These are phyloP conservation scores for Endothia cerciana DNA, from an alignment of 2,329 filamentous ascomycete species.

Conservation along the genomic window DNA sequence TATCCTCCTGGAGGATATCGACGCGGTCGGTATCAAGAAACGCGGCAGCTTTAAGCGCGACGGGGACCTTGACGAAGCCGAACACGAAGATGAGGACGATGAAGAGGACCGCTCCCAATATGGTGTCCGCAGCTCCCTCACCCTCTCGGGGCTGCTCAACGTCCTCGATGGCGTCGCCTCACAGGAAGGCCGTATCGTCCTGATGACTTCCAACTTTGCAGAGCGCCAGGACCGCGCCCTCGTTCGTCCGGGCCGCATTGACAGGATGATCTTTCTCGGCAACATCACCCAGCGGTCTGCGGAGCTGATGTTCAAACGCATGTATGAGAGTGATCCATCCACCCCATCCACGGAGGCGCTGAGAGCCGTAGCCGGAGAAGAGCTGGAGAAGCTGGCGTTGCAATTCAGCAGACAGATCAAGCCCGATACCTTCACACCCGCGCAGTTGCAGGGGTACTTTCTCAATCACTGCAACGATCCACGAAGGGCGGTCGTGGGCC, in stretches of 20 bases:
- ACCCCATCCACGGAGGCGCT: constrained; percentile 5
- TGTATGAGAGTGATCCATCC: constrained; percentile 45
- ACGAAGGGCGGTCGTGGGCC: constrained; percentile 39
- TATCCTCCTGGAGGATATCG: constrained; percentile 77
- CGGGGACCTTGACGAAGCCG: constrained; percentile 9
- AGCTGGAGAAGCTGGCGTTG: constrained; percentile 51
- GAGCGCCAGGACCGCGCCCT: constrained; percentile 65
- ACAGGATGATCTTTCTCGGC: constrained; percentile 62
- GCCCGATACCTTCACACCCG: constrained; percentile 50
- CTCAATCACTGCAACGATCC: constrained; percentile 48
- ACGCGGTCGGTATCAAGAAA: constrained; percentile 57
- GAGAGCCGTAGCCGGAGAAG: constrained; percentile 30
- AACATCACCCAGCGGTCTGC: constrained; percentile 49
- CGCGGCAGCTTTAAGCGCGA: constrained; percentile 56
- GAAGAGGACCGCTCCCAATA: constrained; percentile 30
- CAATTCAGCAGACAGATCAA: constrained; percentile 59
- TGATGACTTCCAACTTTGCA: constrained; percentile 69
- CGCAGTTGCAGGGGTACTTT: constrained; percentile 54
- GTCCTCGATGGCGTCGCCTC: constrained; percentile 75
- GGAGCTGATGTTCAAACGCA: constrained; percentile 51
- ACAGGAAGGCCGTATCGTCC: constrained; percentile 64
- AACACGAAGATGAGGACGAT: constrained; percentile 24
- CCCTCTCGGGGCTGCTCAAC: constrained; percentile 78
- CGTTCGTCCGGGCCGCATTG: constrained; percentile 65
- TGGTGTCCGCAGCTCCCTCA: constrained; percentile 48